phyloP scores from a whole-genome alignment of 2,329 filamentous ascomycete genomes.

The Colletotrichum sp. region DNA sequence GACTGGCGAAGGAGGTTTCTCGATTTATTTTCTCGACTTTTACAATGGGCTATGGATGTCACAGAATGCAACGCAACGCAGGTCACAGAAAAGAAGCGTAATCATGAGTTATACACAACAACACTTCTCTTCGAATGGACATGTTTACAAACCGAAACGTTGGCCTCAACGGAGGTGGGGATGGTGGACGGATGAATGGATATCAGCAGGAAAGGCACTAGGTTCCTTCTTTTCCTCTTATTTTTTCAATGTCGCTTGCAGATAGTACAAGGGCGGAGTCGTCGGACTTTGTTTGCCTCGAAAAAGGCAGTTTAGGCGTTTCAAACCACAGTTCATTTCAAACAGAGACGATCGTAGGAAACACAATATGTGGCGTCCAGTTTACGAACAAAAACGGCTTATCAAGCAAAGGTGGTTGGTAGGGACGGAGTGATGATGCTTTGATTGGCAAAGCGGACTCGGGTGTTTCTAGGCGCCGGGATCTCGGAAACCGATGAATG shows the following conservation, averaged over 20 bases:
- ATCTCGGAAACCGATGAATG: background rate
- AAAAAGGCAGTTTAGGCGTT: background rate
- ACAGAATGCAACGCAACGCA: background rate
- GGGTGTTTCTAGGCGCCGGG: background rate
- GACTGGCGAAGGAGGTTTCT: constrained; percentile 22
- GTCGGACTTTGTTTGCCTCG: background rate
- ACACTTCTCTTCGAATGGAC: background rate
- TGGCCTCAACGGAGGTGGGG: background rate
- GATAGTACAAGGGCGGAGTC: background rate
- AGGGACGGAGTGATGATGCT: background rate
- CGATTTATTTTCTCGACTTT: background rate
- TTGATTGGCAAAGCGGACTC: background rate
- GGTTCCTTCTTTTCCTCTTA: background rate
- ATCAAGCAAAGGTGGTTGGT: background rate
- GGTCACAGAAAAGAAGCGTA: background rate
- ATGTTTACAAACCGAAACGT: background rate
- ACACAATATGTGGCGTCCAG: background rate
- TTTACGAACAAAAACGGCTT: background rate
- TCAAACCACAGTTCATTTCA: background rate
- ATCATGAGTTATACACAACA: background rate
- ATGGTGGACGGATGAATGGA: background rate
- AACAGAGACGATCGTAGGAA: background rate
- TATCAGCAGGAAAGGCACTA: background rate
- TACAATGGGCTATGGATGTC: background rate
- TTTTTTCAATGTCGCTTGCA: background rate